Percentiles rank a stretch among this genome's conserved stretches.
These are phyloP conservation scores for Lentinula boryana DNA, from an alignment of 768 basidiomycete species.

Conservation along the genomic window DNA sequence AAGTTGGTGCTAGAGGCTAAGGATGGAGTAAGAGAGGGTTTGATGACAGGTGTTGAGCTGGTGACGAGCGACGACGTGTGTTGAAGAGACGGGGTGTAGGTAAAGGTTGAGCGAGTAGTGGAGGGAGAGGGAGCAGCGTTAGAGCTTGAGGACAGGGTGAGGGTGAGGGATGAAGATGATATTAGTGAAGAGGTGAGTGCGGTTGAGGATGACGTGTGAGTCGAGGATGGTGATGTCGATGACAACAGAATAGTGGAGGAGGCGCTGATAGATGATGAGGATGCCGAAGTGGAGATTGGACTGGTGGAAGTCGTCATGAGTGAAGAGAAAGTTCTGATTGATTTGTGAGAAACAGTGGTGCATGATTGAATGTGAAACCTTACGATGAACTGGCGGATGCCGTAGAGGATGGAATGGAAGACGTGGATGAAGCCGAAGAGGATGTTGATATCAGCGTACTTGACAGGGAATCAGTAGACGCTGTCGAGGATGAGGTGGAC, in stretches of 20 bases:
- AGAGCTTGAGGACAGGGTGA: not conserved
- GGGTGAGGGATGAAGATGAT: not conserved
- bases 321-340: not conserved
- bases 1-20: not conserved
- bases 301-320: not conserved
- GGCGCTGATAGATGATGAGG: not conserved
- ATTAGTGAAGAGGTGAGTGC: not conserved
- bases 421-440: not conserved
- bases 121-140: not conserved
- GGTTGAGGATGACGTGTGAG: not conserved
- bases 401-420: not conserved
- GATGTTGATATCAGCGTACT: not conserved
- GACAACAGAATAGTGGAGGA: not conserved
- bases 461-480: not conserved
- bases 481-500: not conserved
- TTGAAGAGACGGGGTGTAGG: not conserved
- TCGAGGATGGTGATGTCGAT: not conserved
- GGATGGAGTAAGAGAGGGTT: not conserved
- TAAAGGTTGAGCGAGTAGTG: not conserved
- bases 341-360: not conserved
- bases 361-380: not conserved
- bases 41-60: not conserved
- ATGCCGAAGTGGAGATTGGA: not conserved
- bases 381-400: not conserved
- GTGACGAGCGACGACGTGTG: not conserved